phyloP scores from a whole-genome alignment of 169 alveolate species.

The Theileria orientalis region DNA sequence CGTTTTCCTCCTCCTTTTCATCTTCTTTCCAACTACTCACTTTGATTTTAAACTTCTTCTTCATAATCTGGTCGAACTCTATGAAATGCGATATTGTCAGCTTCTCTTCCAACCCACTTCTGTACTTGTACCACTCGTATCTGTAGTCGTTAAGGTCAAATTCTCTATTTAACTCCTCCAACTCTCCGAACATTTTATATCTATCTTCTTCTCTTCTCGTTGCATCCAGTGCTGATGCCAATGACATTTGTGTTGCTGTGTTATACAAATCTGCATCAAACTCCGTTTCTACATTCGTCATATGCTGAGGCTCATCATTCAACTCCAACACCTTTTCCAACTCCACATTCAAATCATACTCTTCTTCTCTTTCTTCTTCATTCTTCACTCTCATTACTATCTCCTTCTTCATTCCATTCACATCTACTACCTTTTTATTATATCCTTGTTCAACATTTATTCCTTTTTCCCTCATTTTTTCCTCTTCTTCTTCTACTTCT shows the following conservation, averaged over 20 bases:
- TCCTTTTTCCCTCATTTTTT: background rate
- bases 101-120: constrained; percentile 3
- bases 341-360: constrained; percentile 17
- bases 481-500: background rate
- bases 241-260: constrained; percentile 3
- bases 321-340: constrained; percentile 44
- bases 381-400: background rate
- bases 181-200: background rate
- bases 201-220: background rate
- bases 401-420: background rate
- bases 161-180: background rate
- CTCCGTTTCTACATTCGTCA: constrained; percentile 36
- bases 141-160: constrained; percentile 19
- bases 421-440: background rate
- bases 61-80: constrained; percentile 48
- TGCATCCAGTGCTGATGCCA: background rate
- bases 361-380: background rate
- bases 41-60: background rate
- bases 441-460: background rate
- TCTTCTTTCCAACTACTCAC: background rate
- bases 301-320: constrained; percentile 20
- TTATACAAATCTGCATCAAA: constrained; percentile 42
- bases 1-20: background rate
- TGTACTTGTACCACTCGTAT: constrained; percentile 50
- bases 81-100: constrained; percentile 38